Base-by-base conservation (phyloP, 257 asterid species). In the Linderniella brevidens region DNA sequence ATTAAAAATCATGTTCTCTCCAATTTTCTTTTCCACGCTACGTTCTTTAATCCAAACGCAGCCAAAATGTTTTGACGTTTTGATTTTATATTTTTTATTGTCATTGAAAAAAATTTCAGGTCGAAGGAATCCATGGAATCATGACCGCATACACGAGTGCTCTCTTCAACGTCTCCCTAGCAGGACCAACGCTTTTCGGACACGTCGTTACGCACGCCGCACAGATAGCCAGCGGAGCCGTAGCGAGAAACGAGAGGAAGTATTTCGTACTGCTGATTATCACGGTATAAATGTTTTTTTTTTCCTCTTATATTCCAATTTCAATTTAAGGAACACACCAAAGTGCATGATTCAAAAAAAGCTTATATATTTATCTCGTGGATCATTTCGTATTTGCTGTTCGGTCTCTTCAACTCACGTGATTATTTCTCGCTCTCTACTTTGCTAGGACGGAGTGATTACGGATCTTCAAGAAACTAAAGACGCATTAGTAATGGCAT, bases 401-500 rank as follows among this genome's bases (percentile, higher is more conserved):
- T n/a, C n/a, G n/a, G n/a, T n/a, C n/a, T n/a, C n/a, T n/a, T n/a
- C n/a, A n/a, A n/a, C n/a, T n/a, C n/a, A n/a, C n/a, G n/a, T 58
- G 20, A 15, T 40, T 41, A 25, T 46, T 20, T 17, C 15, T 35
- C 57, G n/a, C 48, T 17, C 42, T 17, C 4, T 46, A 6, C 44
- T 49, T 46, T 52, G 35, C 1, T 52, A 90, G 96, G 99, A 90
- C 72, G 99, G 99, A 53, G 99, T 85, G 58, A 81, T 90, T 47
- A 90, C 99, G 9, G 99, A 90, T 65, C 96, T 85, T 46, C 96
- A 85, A 68, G 99, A 90, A 69, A 90, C 99, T 17, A 90, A 77
- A 72, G 94, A 90, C 40, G 94, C 96, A 13, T 61, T 90, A 4
- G 94, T 90, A 60, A 70, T 64, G 73, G 99, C 96, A 35, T 86